These are phyloP conservation scores for Cercospora zeina DNA, from an alignment of 2,329 filamentous ascomycete species.

Conservation along the genomic window DNA sequence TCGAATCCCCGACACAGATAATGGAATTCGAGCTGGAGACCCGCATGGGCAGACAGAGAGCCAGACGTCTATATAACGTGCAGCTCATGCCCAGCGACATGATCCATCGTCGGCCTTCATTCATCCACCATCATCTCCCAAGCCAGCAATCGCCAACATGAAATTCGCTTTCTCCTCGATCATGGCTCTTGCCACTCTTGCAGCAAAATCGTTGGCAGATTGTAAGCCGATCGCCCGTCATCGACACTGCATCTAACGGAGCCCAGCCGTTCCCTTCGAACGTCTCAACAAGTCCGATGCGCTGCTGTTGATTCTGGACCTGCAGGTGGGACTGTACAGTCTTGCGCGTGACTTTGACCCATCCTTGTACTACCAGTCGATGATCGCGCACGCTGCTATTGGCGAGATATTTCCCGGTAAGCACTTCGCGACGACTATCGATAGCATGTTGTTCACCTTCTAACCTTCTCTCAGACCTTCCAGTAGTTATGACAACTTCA, in stretches of 20 bases:
- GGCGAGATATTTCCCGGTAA: slow-evolving; percentile 58
- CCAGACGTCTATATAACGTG: background rate
- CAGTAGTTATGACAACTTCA: slow-evolving; percentile 69
- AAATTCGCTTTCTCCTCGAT: background rate
- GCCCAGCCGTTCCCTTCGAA: slow-evolving; percentile 36
- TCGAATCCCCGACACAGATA: background rate
- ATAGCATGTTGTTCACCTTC: background rate
- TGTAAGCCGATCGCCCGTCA: slow-evolving; percentile 9
- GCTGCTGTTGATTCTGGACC: slow-evolving; percentile 58
- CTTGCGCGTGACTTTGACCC: slow-evolving; percentile 67
- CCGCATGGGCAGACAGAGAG: background rate
- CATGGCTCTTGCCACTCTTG: slow-evolving; percentile 17
- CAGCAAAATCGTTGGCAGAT: slow-evolving; percentile 17
- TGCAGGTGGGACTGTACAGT: slow-evolving; percentile 60
- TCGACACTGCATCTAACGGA: background rate
- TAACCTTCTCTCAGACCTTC: slow-evolving; percentile 51
- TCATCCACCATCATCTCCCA: background rate
- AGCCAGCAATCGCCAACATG: background rate
- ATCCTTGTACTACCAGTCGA: slow-evolving; percentile 64
- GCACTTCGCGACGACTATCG: background rate
- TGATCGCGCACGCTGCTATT: slow-evolving; percentile 66
- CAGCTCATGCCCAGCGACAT: background rate
- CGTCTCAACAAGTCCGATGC: slow-evolving; percentile 47
- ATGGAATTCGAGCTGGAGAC: background rate
- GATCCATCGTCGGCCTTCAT: background rate